phyloP scores from a whole-genome alignment of 129 eudicot species.

The Smallanthus sonchifolius region DNA sequence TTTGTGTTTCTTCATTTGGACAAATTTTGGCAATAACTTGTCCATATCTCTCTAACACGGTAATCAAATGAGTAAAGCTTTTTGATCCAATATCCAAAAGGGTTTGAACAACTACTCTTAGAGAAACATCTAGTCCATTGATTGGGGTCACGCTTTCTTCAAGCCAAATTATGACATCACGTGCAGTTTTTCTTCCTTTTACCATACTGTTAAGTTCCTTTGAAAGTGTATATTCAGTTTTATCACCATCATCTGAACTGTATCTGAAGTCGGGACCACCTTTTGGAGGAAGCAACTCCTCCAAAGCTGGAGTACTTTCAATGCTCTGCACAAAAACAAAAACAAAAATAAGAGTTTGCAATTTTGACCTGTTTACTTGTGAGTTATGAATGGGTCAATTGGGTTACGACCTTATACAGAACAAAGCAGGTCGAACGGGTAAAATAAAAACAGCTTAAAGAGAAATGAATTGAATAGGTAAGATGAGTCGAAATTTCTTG shows the following conservation, averaged over 20 bases:
- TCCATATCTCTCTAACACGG: slow-evolving; percentile 92
- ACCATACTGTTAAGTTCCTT: slow-evolving; percentile 75
- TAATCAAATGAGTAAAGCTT: slow-evolving; percentile 92
- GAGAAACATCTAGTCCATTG: slow-evolving; percentile 64
- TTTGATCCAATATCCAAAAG: slow-evolving; percentile 93
- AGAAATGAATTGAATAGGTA: neutral
- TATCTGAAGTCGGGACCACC: slow-evolving; percentile 75
- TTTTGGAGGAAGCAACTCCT: slow-evolving; percentile 94
- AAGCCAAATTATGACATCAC: slow-evolving; percentile 75
- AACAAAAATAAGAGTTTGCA: neutral
- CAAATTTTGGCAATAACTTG: slow-evolving; percentile 77
- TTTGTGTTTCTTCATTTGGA: slow-evolving; percentile 77
- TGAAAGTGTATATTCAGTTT: slow-evolving; percentile 65
- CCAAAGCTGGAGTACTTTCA: slow-evolving; percentile 86
- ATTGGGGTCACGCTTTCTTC: slow-evolving; percentile 63
- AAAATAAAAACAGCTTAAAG: neutral
- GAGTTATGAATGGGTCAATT: neutral
- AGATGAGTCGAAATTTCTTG: neutral
- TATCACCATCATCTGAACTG: slow-evolving; percentile 54
- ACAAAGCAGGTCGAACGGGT: neutral
- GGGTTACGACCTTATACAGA: neutral
- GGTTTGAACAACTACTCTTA: slow-evolving; percentile 75
- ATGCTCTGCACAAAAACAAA: slow-evolving; percentile 50
- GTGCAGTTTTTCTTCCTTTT: slow-evolving; percentile 70
- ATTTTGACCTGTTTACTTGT: neutral